Conservation (phyloP, 2,329 filamentous ascomycete species). For the Colletotrichum coccodes region DNA sequence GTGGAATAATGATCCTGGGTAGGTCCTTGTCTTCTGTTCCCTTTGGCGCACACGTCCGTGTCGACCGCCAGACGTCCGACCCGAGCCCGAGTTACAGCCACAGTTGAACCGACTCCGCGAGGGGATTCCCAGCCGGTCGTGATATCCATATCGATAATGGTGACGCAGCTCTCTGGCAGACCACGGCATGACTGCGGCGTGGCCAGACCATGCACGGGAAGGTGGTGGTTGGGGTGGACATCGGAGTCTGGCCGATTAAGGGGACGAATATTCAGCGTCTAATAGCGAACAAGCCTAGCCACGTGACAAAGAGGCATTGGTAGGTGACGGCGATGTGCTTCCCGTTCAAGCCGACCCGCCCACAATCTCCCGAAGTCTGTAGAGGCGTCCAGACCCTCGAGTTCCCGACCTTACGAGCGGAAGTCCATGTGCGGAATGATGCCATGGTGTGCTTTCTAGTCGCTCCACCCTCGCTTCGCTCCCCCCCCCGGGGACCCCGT, state of each 20-base stretch:
- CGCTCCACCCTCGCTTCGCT: slow-evolving; percentile 19
- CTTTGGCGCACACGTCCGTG: slow-evolving; percentile 5
- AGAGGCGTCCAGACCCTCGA: slow-evolving; percentile 16
- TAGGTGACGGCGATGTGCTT: slow-evolving; percentile 10
- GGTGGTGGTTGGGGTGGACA: slow-evolving; percentile 1
- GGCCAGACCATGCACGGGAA: not conserved
- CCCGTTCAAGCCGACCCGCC: slow-evolving; percentile 23
- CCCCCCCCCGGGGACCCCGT: slow-evolving; percentile 5
- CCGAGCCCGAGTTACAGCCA: not conserved
- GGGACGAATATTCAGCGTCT: not conserved
- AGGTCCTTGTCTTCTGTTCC: not conserved
- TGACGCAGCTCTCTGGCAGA: slow-evolving; percentile 16
- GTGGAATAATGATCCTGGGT: not conserved
- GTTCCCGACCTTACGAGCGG: not conserved
- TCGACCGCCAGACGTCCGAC: not conserved
- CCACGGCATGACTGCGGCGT: not conserved
- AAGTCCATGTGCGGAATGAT: slow-evolving; percentile 7
- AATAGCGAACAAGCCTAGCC: not conserved
- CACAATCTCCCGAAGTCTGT: slow-evolving; percentile 24
- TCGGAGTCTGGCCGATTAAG: slow-evolving; percentile 23
- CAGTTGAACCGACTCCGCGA: slow-evolving; percentile 6
- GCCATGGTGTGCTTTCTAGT: slow-evolving; percentile 6
- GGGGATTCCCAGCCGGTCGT: slow-evolving; percentile 22
- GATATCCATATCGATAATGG: slow-evolving; percentile 18
- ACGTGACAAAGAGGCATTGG: slow-evolving; percentile 4